A percentile compares a stretch with the other conserved stretches of the same genome.
Conservation (phyloP, 805 yeast species). For the Yarrowia sp. region DNA sequence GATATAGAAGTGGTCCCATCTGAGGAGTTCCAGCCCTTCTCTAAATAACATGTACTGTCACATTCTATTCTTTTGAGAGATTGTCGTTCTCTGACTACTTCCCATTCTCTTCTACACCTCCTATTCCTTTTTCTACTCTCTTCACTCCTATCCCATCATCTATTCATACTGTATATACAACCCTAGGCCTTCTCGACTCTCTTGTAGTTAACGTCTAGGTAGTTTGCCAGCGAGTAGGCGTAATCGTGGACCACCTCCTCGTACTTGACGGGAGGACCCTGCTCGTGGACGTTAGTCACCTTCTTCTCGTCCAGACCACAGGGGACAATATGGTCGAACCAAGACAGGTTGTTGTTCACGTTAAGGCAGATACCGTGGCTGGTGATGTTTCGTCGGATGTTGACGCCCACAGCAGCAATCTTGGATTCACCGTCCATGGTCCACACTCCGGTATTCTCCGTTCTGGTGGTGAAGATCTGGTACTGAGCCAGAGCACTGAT, state of each 20-base stretch:
- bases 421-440: constrained; percentile 58
- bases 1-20: too few relatives aligned
- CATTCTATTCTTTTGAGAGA: too few relatives aligned
- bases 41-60: too few relatives aligned
- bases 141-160: too few relatives aligned
- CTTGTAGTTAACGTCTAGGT: constrained; percentile 46
- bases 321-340: constrained; percentile 74
- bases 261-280: constrained; percentile 46
- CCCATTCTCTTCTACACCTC: too few relatives aligned
- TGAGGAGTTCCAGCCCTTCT: too few relatives aligned
- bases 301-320: constrained; percentile 77
- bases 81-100: too few relatives aligned
- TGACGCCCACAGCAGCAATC: constrained; percentile 89
- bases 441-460: constrained; percentile 92
- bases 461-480: constrained; percentile 57
- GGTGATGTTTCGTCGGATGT: constrained; percentile 81
- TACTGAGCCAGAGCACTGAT: constrained; percentile 56
- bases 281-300: constrained; percentile 60
- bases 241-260: constrained; percentile 56
- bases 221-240: constrained; percentile 55
- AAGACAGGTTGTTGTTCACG: constrained; percentile 72
- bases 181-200: constrained; percentile 17
- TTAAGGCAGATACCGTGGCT: constrained; percentile 91
- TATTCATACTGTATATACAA: not conserved
- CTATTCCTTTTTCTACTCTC: too few relatives aligned